Percentiles rank a stretch among this genome's conserved stretches.
These are phyloP conservation scores for Omphalotus guepiniiformis DNA, from an alignment of 768 basidiomycete species.

Conservation along the genomic window DNA sequence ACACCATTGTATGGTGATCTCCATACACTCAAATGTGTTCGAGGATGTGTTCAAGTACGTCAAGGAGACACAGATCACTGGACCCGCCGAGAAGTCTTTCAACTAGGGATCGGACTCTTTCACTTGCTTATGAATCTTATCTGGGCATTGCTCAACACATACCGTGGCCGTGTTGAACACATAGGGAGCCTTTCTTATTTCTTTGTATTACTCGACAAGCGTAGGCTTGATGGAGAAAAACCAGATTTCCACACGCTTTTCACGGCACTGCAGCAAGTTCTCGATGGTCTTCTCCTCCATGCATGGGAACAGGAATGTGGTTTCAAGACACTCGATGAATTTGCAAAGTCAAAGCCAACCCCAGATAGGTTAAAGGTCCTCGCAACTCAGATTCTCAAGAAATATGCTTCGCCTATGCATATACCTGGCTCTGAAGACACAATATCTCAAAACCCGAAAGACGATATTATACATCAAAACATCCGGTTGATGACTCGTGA, in stretches of 20 bases:
- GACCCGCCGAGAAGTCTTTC: constrained; percentile 14
- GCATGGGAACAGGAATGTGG: constrained; percentile 18
- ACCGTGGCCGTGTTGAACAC: constrained; percentile 11
- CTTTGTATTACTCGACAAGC: constrained; percentile 14
- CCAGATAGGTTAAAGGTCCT: constrained; percentile 11
- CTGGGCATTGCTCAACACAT: constrained; percentile 13
- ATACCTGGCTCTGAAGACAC: not conserved
- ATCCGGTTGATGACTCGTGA: constrained; percentile 13
- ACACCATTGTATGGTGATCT: constrained; percentile 15
- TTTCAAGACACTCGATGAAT: not conserved
- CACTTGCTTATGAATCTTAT: constrained; percentile 17
- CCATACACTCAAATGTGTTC: constrained; percentile 14
- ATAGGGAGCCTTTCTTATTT: constrained; percentile 14
- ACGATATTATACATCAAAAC: constrained; percentile 11
- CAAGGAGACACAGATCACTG: constrained; percentile 11
- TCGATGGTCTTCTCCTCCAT: constrained; percentile 15
- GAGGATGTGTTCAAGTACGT: constrained; percentile 4
- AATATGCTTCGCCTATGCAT: constrained; percentile 10
- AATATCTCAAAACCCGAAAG: not conserved
- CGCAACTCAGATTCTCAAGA: constrained; percentile 10
- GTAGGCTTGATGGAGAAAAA: constrained; percentile 15
- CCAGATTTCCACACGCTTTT: constrained; percentile 21
- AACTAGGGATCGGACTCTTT: constrained; percentile 15
- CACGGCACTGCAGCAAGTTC: constrained; percentile 13
- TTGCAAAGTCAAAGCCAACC: constrained; percentile 16